Percentiles rank a stretch among this genome's conserved stretches.
Conservation (phyloP, 2,329 filamentous ascomycete genomes). For the Cladorrhinum sp. region DNA sequence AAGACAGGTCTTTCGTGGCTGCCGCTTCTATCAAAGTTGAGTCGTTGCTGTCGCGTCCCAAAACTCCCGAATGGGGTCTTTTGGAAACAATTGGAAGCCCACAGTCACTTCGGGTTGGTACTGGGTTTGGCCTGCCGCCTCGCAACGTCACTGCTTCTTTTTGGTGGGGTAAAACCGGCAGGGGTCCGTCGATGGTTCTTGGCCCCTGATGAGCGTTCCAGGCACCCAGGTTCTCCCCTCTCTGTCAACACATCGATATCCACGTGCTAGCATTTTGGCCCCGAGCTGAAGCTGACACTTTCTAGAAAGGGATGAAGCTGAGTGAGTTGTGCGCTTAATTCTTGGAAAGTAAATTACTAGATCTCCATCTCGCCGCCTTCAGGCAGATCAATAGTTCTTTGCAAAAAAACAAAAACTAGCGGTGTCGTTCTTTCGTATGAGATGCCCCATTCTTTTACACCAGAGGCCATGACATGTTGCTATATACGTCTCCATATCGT, state of each 20-base stretch:
- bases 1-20: neutral
- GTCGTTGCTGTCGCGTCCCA: conserved; percentile 5
- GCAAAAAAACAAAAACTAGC: neutral
- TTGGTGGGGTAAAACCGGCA: conserved; percentile 18
- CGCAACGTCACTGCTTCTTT: conserved; percentile 24
- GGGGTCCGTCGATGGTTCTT: neutral
- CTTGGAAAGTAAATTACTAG: conserved; percentile 10
- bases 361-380: conserved; percentile 9
- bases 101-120: conserved; percentile 18
- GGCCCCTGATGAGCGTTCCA: neutral
- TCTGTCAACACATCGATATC: neutral
- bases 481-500: neutral
- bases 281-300: neutral
- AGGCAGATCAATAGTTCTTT: conserved; percentile 8
- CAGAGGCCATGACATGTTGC: neutral
- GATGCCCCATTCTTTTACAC: neutral
- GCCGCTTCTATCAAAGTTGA: neutral
- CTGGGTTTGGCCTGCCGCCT: conserved; percentile 9
- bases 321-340: conserved; percentile 5
- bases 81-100: conserved; percentile 29
- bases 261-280: neutral
- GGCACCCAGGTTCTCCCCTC: neutral
- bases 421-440: neutral
- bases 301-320: conserved; percentile 8
- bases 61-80: neutral